These are phyloP conservation scores for Malassezia obtusa DNA, from an alignment of 1,284 basidiomycete genomes.

Conservation along the genomic window DNA sequence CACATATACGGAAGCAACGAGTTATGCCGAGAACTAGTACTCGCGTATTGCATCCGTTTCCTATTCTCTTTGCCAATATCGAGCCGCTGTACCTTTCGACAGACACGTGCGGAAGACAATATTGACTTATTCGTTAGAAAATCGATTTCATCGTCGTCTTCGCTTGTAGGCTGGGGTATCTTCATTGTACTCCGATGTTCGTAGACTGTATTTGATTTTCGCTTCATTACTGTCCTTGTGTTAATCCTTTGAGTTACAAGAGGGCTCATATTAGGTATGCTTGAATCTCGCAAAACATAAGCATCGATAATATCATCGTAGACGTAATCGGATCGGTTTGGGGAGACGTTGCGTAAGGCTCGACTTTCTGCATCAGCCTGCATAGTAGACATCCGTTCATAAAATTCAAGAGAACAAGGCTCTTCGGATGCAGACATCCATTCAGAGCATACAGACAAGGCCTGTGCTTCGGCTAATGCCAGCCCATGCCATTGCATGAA, in stretches of 20 bases:
- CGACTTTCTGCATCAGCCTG: conserved; percentile 12
- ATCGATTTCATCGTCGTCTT: conserved; percentile 11
- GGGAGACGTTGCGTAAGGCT: not conserved
- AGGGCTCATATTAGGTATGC: not conserved
- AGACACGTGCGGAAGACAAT: not conserved
- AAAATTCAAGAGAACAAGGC: conserved; percentile 4
- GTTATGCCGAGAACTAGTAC: not conserved
- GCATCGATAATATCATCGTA: conserved; percentile 16
- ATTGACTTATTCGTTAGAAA: not conserved
- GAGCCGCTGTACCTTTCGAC: conserved; percentile 9
- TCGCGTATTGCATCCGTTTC: not conserved
- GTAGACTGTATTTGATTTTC: too few species aligned
- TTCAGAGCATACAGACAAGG: conserved; percentile 5
- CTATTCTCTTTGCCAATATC: conserved; percentile 3
- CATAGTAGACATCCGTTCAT: not conserved
- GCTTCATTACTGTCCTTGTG: too few species aligned
- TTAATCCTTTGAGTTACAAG: too few species aligned
- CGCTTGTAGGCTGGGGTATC: too few species aligned
- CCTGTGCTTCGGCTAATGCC: conserved; percentile 11
- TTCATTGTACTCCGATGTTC: too few species aligned
- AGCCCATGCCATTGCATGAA: conserved; percentile 11
- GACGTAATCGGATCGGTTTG: not conserved
- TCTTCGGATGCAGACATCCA: conserved; percentile 2
- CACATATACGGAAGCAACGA: not conserved
- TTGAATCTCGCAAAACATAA: not conserved